A percentile compares a stretch with the other conserved stretches of the same genome.
phyloP scores from a whole-genome alignment of 169 alveolate genomes.

The Plasmodium gonderi region DNA sequence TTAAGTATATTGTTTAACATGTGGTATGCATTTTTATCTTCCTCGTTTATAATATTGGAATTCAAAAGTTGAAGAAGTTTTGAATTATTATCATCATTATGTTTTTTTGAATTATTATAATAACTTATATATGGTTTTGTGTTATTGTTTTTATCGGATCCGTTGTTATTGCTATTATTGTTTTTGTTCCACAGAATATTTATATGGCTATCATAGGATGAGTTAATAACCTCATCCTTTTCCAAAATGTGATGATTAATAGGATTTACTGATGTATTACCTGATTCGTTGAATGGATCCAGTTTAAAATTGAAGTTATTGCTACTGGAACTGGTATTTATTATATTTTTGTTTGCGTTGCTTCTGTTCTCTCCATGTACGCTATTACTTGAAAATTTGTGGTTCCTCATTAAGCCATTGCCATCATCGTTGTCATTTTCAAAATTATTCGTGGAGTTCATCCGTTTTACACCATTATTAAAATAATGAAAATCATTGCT shows the following conservation, averaged over 20 bases:
- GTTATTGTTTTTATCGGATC: not conserved
- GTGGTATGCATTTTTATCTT: constrained; percentile 38
- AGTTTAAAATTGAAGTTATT: not conserved
- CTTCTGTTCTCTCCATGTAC: not conserved
- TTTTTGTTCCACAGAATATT: not conserved
- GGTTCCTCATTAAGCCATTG: not conserved
- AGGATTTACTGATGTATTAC: not conserved
- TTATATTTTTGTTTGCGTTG: not conserved
- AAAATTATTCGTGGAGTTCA: not conserved
- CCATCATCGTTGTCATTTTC: constrained; percentile 8
- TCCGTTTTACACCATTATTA: constrained; percentile 1
- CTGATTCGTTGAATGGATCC: not conserved
- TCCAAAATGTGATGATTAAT: not conserved
- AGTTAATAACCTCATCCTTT: not conserved
- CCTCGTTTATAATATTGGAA: constrained; percentile 13
- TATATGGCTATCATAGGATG: not conserved
- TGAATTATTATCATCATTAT: not conserved
- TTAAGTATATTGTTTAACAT: constrained; percentile 20
- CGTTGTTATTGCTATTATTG: not conserved
- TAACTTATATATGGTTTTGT: not conserved
- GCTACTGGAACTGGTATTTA: no score
- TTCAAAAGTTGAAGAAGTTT: constrained; percentile 18
- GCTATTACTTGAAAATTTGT: not conserved
- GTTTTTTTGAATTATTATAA: not conserved
- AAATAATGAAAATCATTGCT: constrained; percentile 27